A percentile compares a stretch with the other conserved stretches of the same genome.
Evolutionary conservation across 768 basidiomycete species (phyloP).

Genomic region (Megacollybia marginata): DNA sequence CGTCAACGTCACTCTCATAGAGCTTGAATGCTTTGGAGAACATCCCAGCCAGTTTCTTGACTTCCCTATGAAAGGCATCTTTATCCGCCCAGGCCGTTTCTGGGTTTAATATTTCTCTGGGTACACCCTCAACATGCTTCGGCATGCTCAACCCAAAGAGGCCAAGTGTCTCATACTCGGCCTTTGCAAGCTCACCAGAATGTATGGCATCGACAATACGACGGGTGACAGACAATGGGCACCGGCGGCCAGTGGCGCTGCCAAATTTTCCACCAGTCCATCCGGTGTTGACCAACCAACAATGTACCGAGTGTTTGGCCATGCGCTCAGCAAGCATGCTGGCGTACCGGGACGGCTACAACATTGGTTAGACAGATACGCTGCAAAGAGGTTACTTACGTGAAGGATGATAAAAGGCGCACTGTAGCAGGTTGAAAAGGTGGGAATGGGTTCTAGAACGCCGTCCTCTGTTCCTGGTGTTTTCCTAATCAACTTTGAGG

Average conservation of each 20-base stretch:
- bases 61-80: constrained; percentile 84
- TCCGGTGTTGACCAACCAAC: constrained; percentile 99
- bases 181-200: constrained; percentile 81
- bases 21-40: constrained; percentile 90
- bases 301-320: constrained; percentile 80
- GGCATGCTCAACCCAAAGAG: constrained; percentile 85
- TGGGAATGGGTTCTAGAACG: constrained; percentile 95
- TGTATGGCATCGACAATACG: constrained; percentile 97
- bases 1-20: constrained; percentile 82
- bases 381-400: constrained; percentile 29
- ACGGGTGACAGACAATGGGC: constrained; percentile 93
- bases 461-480: constrained; percentile 99
- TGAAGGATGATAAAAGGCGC: constrained; percentile 99
- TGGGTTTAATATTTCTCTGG: constrained; percentile 87
- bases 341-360: constrained; percentile 85
- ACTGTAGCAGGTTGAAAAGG: constrained; percentile 98
- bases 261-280: constrained; percentile 96
- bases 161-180: constrained; percentile 79
- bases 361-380: background rate
- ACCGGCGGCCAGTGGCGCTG: constrained; percentile 73
- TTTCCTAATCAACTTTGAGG: constrained; percentile 56
- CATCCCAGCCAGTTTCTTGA: constrained; percentile 86
- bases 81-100: constrained; percentile 80
- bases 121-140: constrained; percentile 76
- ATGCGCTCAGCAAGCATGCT: constrained; percentile 95